phyloP scores from a whole-genome alignment of 2,329 filamentous ascomycete species.

The Clarireedia paspali region DNA sequence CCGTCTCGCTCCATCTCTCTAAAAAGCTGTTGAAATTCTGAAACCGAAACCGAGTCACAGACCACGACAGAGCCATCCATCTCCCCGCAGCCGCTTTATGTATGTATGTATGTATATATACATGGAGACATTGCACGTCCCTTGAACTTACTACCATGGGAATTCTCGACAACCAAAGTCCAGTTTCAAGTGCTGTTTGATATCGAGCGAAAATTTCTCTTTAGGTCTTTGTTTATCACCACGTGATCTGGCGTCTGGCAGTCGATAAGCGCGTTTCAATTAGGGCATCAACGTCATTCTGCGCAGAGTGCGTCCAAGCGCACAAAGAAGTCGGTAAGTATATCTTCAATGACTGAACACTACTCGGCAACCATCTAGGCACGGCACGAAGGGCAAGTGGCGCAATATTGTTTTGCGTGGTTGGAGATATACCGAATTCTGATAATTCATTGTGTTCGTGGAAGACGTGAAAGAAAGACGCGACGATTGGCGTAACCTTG shows the following conservation, averaged over 20 bases:
- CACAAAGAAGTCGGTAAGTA: neutral
- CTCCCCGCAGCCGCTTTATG: too few species aligned
- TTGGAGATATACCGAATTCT: neutral
- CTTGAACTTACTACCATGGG: too few species aligned
- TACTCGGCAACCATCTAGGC: neutral
- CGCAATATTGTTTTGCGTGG: neutral
- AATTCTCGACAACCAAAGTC: too few species aligned
- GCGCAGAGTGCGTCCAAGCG: neutral
- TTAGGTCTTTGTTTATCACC: neutral
- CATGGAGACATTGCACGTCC: too few species aligned
- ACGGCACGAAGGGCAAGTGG: neutral
- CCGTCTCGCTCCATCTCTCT: too few species aligned
- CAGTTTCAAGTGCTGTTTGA: neutral
- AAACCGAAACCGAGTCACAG: neutral
- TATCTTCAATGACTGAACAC: too few species aligned
- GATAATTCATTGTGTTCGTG: neutral
- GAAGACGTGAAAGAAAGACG: slow-evolving; percentile 6
- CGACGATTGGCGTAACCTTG: neutral
- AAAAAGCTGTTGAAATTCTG: neutral
- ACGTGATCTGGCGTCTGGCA: neutral
- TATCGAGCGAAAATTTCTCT: neutral
- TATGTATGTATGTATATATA: too few species aligned
- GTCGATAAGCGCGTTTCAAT: neutral
- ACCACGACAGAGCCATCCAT: too few species aligned
- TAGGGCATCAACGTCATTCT: neutral